Base-by-base conservation (phyloP, 164 flowering plant genomes). In the Buxus sempervirens region DNA sequence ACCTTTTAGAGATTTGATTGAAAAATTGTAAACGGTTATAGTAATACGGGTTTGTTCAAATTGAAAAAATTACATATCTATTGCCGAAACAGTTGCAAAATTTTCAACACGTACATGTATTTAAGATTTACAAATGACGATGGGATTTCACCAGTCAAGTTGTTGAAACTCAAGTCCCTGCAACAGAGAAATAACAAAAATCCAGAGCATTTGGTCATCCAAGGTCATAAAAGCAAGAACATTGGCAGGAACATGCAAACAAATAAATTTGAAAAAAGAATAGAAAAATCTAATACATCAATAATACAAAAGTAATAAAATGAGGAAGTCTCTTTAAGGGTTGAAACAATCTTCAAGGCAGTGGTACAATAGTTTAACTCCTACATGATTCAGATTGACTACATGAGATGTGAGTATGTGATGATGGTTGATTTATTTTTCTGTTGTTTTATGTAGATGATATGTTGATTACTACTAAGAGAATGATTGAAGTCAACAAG, bases 121-220 rank as follows among this genome's bases (percentile, higher is more conserved):
- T n/a, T n/a, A 15, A 55, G 25, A 18, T 55, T 14, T 18, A 18
- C 21, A 23, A 55, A 7, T n/a, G 58, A 55, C 12, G 18, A 4
- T n/a, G 58, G 58, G 58, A 55, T 55, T n/a, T n/a, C 25, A 23
- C 58, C 58, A 55, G 23, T n/a, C 25, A 55, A 55, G 1, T 55
- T 18, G 58, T 55, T 55, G 23, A n/a, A 55, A n/a, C 58, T 55
- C 58, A 55, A 55, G 23, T 55, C 58, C n/a, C 58, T 55, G 58
- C 23, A 55, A 55, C 25, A n/a, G n/a, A 21, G 21, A 24, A n/a
- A 24, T 9, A 55, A 18, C 23, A 55, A 55, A 55, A 5, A 23
- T 55, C 58, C 23, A 20, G 25, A 55, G 8, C 58, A 55, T 55
- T 55, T 55, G 51, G 51, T 45, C 51, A 45, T 5, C 18, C 51